phyloP scores from a whole-genome alignment of 148 eudicot genomes.

The Rhododendron simsii region DNA sequence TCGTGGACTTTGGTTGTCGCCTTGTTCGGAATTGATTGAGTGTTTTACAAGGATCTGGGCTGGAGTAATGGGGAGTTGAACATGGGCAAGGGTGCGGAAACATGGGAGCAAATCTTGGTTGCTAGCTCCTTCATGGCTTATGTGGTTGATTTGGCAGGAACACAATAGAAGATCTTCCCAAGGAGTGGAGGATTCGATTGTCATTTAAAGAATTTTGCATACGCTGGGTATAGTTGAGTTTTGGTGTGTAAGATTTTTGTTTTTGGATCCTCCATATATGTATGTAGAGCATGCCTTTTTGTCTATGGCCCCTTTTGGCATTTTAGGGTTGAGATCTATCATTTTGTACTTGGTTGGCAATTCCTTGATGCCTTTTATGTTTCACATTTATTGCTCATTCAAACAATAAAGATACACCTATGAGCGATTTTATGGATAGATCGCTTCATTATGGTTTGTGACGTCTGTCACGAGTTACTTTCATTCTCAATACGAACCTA shows the following conservation, averaged over 20 bases:
- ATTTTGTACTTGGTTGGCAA: not conserved
- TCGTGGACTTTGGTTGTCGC: not conserved
- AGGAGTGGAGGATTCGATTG: not conserved
- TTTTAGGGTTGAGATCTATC: not conserved
- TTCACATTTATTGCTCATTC: not conserved
- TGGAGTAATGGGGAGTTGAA: not conserved
- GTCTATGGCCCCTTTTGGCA: not conserved
- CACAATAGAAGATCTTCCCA: not conserved
- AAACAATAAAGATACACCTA: not conserved
- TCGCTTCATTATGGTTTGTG: not conserved
- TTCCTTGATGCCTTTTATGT: not conserved
- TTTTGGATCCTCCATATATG: not conserved
- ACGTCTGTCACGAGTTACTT: not conserved
- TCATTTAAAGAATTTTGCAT: not conserved
- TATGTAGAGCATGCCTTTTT: not conserved
- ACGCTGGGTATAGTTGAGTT: not conserved
- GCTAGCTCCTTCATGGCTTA: not conserved
- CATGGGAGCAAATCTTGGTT: not conserved
- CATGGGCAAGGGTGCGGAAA: not conserved
- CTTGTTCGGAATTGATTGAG: not conserved
- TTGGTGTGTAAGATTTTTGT: not conserved
- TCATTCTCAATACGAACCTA: not conserved
- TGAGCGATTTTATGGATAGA: not conserved
- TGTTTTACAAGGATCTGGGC: not conserved
- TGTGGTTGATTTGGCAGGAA: not conserved